Conservation (phyloP, 495 filamentous ascomycete genomes). For the Penicillium coffeae region DNA sequence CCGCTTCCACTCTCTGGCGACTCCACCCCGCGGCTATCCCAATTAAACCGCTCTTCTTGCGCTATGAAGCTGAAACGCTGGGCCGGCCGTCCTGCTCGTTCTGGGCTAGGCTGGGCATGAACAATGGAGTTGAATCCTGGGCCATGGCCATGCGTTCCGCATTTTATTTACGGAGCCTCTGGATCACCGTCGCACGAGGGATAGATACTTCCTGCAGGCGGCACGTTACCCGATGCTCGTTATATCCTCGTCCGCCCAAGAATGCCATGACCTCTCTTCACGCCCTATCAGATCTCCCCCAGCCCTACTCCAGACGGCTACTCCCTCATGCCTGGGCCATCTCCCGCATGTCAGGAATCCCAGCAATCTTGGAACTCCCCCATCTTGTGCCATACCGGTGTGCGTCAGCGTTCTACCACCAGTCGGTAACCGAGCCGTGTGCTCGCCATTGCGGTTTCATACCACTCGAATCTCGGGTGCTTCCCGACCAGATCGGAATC, state of each 20-base stretch:
- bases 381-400: neutral
- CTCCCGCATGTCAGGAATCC: neutral
- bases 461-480: neutral
- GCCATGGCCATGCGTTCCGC: too few relatives aligned
- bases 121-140: too few relatives aligned
- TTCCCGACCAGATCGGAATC: constrained; percentile 3
- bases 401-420: neutral
- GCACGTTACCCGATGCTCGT: neutral
- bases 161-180: too few relatives aligned
- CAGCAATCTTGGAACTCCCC: neutral
- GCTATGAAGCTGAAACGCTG: neutral
- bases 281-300: neutral
- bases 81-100: neutral
- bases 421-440: too few relatives aligned
- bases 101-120: neutral
- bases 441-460: neutral
- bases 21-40: neutral
- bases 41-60: neutral
- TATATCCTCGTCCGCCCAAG: neutral
- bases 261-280: neutral
- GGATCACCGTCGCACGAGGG: neutral
- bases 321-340: neutral
- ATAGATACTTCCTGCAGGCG: neutral
- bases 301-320: neutral
- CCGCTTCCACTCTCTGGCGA: neutral